Base-by-base conservation (phyloP, 805 yeast species). In the Ogataea minuta region DNA sequence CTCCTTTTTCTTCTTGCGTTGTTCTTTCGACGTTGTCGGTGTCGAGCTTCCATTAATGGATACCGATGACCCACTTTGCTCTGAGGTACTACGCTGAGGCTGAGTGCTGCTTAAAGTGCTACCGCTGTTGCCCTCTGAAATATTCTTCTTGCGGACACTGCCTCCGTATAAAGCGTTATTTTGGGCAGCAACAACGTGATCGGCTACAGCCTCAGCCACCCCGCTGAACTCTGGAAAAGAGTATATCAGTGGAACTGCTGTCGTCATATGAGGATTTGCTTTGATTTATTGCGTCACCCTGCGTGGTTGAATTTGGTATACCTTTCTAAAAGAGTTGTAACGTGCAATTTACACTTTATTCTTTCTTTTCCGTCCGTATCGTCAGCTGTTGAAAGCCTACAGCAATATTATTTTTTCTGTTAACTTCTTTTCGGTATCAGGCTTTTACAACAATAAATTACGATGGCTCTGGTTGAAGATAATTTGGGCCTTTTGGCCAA, bases 161-260 rank as follows among this genome's bases (percentile, higher is more conserved):
- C 55, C 59, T 13, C 60, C 61, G 31, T 48, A 75, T 26, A 84
- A 65, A 8, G 89, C 76, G 45, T 74, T 64, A 56, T 90, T 86
- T 65, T 93, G 98, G 9, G 95, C 95, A 20, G 85, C 77, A 24
- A 89, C 79, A 34, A 91, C 83, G 62, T 90, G 95, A 63, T 93
- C 96, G 1, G 97, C 97, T 20, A 91, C 95, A 16, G 98, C 98
- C 39, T 85, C 95, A 2, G 98, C 97, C 23, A 91, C 96, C 12
- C 86, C 93, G 20, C 79, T 71, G 56, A 87, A 82, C 62, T 85
- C 95, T 30, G 89, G 93, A 61, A 93, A 91, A 35, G 96, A 86
- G 72, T 87, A 90, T 36, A 91, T 83, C 45, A 88, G 79, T 13
- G 99, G 98, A 16, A 89, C 95, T 5, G 95, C 85, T 3, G 96